Base-by-base conservation (phyloP, 495 filamentous ascomycete species). In the Trichodelitschia bisporula region DNA sequence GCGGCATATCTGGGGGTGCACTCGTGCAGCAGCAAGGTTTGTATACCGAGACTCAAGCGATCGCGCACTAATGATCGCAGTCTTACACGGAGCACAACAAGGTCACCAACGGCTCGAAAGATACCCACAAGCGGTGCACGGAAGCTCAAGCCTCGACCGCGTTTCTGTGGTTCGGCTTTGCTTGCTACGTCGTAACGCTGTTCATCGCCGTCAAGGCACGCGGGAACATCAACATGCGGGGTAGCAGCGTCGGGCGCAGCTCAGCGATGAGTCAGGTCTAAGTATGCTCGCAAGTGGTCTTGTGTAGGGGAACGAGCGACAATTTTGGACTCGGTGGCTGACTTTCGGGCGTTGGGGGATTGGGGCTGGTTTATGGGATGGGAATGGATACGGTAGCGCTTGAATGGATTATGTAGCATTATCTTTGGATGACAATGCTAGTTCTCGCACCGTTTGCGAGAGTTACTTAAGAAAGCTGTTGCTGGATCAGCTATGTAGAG, bases 101-200 rank as follows among this genome's bases (percentile, higher is more conserved):
- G 28, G 58, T 74, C 41, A 69, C 62, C 36, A 62, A 66, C 38
- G 66, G 69, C 41, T 58, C 66, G 0, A 10, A 33, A 36, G 47
- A 71, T 44, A 50, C 39, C 15, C 16, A 34, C 8, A 66, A 68
- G 50, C 59, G 69, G 39, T 78, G 72, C 49, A 67, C 55, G 24
- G 70, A 78, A 45, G 64, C 68, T 5, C 69, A 77, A 51, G 72
- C 72, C 3, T 53, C 60, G 3, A 56, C 49, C 19, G 70, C 72
- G 0, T 78, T 78, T 58, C 56, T 76, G 36, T 78, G 66, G 66
- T 75, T 78, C 50, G 63, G 56, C 31, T 76, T 71, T 56, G 62
- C 57, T 13, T 45, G 64, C 0, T 78, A 58, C 44, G 51, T 55
- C 33, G 62, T 48, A 12, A 66, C 66, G 2, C 36, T 63, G 13